phyloP scores from a whole-genome alignment of 1,139 yeast genomes.

The Debaryomyces subglobosus region DNA sequence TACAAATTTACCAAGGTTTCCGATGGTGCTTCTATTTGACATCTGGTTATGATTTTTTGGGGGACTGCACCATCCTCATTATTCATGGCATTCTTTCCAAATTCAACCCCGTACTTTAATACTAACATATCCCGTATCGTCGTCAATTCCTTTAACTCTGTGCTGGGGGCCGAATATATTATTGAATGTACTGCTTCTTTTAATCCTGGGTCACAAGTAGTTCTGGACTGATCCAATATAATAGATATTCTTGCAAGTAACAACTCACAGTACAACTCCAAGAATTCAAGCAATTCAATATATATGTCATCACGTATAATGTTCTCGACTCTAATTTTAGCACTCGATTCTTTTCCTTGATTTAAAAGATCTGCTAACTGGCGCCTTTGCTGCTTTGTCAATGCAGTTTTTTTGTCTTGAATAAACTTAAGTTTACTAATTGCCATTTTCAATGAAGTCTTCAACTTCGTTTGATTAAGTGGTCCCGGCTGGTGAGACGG shows the following conservation, averaged over 20 bases:
- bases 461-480: slow-evolving; percentile 51
- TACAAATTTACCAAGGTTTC: slow-evolving; percentile 69
- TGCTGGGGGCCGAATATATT: slow-evolving; percentile 68
- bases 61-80: slow-evolving; percentile 61
- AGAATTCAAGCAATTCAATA: slow-evolving; percentile 75
- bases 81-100: slow-evolving; percentile 63
- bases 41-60: slow-evolving; percentile 62
- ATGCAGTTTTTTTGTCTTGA: slow-evolving; percentile 80
- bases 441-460: slow-evolving; percentile 78
- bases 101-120: slow-evolving; percentile 64
- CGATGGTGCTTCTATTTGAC: slow-evolving; percentile 70
- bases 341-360: slow-evolving; percentile 79
- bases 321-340: slow-evolving; percentile 82
- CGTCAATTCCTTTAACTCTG: slow-evolving; percentile 75
- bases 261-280: slow-evolving; percentile 85
- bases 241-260: slow-evolving; percentile 73
- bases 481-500: slow-evolving; percentile 29
- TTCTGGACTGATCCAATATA: slow-evolving; percentile 41
- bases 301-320: slow-evolving; percentile 84
- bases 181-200: slow-evolving; percentile 76
- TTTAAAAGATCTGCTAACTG: slow-evolving; percentile 71
- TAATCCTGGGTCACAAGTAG: slow-evolving; percentile 61
- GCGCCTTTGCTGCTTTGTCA: slow-evolving; percentile 80
- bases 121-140: slow-evolving; percentile 64
- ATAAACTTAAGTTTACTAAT: slow-evolving; percentile 76